Evolutionary conservation across 139 green algal species (phyloP), one percentile per base, ranked within the genome.

Genomic region (Mychonastes homosphaera): DNA sequence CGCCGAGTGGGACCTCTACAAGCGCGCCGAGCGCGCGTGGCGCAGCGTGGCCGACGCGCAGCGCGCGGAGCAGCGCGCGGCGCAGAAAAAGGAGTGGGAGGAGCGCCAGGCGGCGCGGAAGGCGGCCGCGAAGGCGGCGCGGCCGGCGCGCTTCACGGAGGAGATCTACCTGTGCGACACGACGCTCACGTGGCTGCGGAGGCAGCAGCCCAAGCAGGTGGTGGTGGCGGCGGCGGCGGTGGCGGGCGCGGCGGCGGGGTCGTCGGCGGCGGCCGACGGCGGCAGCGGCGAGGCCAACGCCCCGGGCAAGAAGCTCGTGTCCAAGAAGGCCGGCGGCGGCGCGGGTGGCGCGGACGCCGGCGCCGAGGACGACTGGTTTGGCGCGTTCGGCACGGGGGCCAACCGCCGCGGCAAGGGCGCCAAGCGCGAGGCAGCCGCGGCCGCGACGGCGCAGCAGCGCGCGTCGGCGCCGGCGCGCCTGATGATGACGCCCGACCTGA

Each of bases 1-100:
- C 7, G 57, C 43, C 12, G 65, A 75, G 49, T 83, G 61, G 61
- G 39, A 61, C 13, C 50, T 61, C 50, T 67, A 61, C 61, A 67
- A 67, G 61, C 60, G 61, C 40, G 40, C 47, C 21, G 53, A 67
- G 39, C 57, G 30, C 19, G 61, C 61, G 9, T 67, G 34, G 21
- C 0, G 45, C 45, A 28, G 45, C 8, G 8, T 32, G 45, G 44
- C 44, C 44, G 7, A 15, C n/a, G 9, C 16, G 29, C 44, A 35
- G 35, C 56, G 58, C 33, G 27, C 53, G 7, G 61, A 60, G 50
- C 36, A 62, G 40, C 50, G 61, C 40, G n/a, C n/a, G n/a, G n/a
- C n/a, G n/a, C n/a, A n/a, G n/a, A 61, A 67, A 40, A 21, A 21
- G 8, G 61, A 67, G 61, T 67, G 48, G n/a, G 50, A 62, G 51